These are phyloP conservation scores for Aotearoamyces nothofagi DNA, from an alignment of 2,329 filamentous ascomycete genomes.

Conservation along the genomic window DNA sequence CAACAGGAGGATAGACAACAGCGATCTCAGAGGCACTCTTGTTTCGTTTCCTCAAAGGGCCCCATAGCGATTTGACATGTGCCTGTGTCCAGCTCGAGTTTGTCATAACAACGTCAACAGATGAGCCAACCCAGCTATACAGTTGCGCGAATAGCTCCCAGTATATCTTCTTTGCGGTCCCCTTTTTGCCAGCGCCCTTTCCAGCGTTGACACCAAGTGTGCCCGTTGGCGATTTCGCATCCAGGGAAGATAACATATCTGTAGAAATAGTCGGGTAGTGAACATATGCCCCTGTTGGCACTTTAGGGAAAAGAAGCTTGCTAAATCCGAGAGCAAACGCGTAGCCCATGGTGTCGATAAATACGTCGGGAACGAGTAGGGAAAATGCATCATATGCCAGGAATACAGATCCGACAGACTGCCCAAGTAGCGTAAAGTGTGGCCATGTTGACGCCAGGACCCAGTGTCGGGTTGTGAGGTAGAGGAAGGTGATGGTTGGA, in stretches of 20 bases:
- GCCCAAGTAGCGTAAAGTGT: conserved; percentile 83
- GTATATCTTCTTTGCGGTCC: conserved; percentile 61
- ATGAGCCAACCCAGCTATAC: conserved; percentile 70
- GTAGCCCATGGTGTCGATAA: conserved; percentile 97
- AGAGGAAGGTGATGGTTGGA: conserved; percentile 74
- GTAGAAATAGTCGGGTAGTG: conserved; percentile 98
- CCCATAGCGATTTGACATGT: conserved; percentile 74
- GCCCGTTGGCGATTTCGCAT: conserved; percentile 42
- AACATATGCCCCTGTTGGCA: conserved; percentile 86
- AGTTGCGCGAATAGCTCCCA: conserved; percentile 74
- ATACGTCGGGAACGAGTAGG: conserved; percentile 83
- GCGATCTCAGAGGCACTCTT: conserved; percentile 38
- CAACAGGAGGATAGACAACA: conserved; percentile 83
- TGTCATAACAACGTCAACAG: conserved; percentile 90
- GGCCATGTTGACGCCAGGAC: conserved; percentile 82
- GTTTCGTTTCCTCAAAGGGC: conserved; percentile 32
- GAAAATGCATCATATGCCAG: conserved; percentile 86
- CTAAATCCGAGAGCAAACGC: conserved; percentile 75
- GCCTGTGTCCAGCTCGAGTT: conserved; percentile 90
- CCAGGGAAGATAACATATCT: conserved; percentile 82
- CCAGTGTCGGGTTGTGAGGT: conserved; percentile 75
- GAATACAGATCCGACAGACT: conserved; percentile 76
- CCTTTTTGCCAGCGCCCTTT: conserved; percentile 56
- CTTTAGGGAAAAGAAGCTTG: conserved; percentile 63
- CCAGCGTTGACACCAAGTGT: conserved; percentile 70